phyloP scores from a whole-genome alignment of 73 alveolate species.

The Paramecium caudatum region DNA sequence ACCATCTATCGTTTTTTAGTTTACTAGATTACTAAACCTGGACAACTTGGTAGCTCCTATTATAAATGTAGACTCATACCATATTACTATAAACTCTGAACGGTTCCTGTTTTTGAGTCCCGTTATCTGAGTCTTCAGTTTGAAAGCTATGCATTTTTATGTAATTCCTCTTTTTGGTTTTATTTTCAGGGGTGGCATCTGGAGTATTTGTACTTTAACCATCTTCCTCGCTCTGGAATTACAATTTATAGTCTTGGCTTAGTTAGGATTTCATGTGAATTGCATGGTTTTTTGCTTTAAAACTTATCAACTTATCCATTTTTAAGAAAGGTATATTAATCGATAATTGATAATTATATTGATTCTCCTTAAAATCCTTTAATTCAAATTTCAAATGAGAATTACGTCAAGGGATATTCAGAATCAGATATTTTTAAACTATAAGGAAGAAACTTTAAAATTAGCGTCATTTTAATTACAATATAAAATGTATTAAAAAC shows the following conservation, averaged over 20 bases:
- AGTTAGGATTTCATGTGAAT: constrained; percentile 4
- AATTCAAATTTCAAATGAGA: too few relatives aligned
- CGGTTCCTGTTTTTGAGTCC: neutral
- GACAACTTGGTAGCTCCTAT: constrained; percentile 25
- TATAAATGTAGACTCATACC: neutral
- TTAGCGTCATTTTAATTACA: too few relatives aligned
- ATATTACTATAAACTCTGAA: too few relatives aligned
- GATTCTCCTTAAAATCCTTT: too few relatives aligned
- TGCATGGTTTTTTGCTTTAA: constrained; percentile 39
- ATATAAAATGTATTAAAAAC: too few relatives aligned
- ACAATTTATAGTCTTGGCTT: constrained; percentile 1
- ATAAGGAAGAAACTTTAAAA: too few relatives aligned
- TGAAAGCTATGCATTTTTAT: neutral
- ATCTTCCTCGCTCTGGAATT: constrained; percentile 62
- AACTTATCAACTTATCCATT: constrained; percentile 47
- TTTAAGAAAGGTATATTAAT: too few relatives aligned
- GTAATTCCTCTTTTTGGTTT: neutral
- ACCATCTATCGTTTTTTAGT: constrained; percentile 35
- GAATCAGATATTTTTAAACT: too few relatives aligned
- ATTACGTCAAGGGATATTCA: too few relatives aligned
- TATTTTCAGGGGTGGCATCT: constrained; percentile 26
- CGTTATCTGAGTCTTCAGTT: constrained; percentile 41
- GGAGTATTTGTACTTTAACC: constrained; percentile 20
- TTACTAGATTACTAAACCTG: constrained; percentile 26
- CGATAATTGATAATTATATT: too few relatives aligned